These are phyloP conservation scores for Tarenaya hassleriana DNA, from an alignment of 345 rosid genomes.

Conservation along the genomic window DNA sequence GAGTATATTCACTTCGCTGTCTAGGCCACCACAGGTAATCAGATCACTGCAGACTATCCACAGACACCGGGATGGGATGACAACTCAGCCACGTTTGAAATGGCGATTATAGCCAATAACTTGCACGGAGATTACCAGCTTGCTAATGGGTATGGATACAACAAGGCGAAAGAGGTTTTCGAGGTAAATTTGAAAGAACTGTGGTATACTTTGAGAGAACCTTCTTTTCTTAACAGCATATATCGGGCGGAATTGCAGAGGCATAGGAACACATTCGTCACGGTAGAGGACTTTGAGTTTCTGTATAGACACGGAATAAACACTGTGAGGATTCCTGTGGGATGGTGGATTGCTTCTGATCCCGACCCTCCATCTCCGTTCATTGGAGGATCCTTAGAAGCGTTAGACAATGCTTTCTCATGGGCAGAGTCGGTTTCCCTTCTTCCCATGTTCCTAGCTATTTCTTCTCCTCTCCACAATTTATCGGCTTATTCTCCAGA, in stretches of 20 bases:
- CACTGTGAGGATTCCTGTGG: slow-evolving; percentile 66
- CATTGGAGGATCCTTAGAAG: slow-evolving; percentile 54
- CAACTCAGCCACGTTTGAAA: slow-evolving; percentile 59
- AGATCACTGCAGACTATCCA: slow-evolving; percentile 56
- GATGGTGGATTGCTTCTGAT: slow-evolving; percentile 83
- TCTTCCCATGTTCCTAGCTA: too few species aligned
- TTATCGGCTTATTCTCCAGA: too few species aligned
- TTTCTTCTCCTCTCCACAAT: too few species aligned
- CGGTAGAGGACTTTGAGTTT: slow-evolving; percentile 53
- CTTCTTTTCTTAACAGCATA: neutral
- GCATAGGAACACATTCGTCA: slow-evolving; percentile 53
- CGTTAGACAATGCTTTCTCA: slow-evolving; percentile 64
- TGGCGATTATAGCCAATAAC: slow-evolving; percentile 49
- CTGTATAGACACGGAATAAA: slow-evolving; percentile 56
- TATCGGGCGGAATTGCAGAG: slow-evolving; percentile 34
- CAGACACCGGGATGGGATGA: slow-evolving; percentile 66
- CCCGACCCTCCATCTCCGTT: slow-evolving; percentile 67
- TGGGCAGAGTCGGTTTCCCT: slow-evolving; percentile 55
- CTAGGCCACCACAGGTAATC: slow-evolving; percentile 47
- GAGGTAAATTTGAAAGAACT: slow-evolving; percentile 31
- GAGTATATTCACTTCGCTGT: slow-evolving; percentile 19
- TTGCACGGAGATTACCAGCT: slow-evolving; percentile 77
- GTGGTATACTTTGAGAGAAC: neutral
- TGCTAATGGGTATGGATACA: slow-evolving; percentile 55
- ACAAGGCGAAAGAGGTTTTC: slow-evolving; percentile 54